Conservation (phyloP, 352 stramenopile species). For the Phytophthora tubulina region DNA sequence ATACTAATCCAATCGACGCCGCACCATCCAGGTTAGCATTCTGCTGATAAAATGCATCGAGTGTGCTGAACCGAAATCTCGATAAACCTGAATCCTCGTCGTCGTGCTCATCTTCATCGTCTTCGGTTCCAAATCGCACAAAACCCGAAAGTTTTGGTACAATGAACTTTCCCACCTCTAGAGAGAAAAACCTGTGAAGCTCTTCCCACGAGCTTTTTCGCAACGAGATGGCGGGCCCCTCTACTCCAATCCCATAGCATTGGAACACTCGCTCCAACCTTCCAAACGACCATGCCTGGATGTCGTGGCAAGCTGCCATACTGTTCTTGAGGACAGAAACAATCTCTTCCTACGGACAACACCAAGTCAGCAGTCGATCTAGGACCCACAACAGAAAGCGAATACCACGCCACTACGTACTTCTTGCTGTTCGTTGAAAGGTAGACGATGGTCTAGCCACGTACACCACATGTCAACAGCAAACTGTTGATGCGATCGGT, state of each 20-base stretch:
- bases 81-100: conserved; percentile 25
- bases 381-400: not conserved
- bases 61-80: conserved; percentile 49
- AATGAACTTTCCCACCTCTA: conserved; percentile 57
- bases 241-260: not conserved
- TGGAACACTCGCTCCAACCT: conserved; percentile 55
- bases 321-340: conserved; percentile 63
- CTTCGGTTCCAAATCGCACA: conserved; percentile 17
- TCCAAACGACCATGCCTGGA: conserved; percentile 55
- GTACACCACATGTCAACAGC: conserved; percentile 79
- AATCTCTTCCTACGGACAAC: conserved; percentile 58
- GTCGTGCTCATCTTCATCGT: conserved; percentile 41
- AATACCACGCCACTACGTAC: conserved; percentile 35
- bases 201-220: conserved; percentile 56
- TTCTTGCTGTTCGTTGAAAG: conserved; percentile 72
- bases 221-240: conserved; percentile 26
- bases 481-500: conserved; percentile 58
- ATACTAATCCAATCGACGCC: conserved; percentile 49
- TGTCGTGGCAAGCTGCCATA: conserved; percentile 46
- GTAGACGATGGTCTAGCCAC: conserved; percentile 56
- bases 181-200: conserved; percentile 48
- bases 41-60: conserved; percentile 62
- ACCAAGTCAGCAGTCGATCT: not conserved
- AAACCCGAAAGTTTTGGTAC: conserved; percentile 25
- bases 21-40: conserved; percentile 59